These are phyloP conservation scores for Annulohypoxylon moriforme DNA, from an alignment of 495 filamentous ascomycete genomes.

Conservation along the genomic window DNA sequence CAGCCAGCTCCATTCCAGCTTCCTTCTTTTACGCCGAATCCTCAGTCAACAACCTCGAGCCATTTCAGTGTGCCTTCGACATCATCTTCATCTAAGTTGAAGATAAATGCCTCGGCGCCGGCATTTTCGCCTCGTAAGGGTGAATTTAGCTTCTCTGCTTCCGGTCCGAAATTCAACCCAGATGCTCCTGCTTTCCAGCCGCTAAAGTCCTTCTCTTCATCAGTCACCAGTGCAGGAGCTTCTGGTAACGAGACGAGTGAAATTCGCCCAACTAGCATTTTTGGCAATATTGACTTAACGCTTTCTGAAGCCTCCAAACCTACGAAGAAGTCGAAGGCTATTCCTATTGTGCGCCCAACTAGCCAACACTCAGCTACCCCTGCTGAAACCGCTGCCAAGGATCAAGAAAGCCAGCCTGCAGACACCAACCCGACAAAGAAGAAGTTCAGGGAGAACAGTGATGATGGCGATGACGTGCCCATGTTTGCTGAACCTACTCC, in stretches of 20 bases:
- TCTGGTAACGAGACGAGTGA: constrained; percentile 52
- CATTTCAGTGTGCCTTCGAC: constrained; percentile 55
- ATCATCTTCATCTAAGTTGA: constrained; percentile 47
- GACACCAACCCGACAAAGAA: constrained; percentile 78
- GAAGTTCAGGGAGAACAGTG: constrained; percentile 64
- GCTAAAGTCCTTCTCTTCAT: constrained; percentile 52
- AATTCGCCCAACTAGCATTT: constrained; percentile 68
- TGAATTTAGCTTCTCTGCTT: constrained; percentile 80
- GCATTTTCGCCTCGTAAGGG: constrained; percentile 75
- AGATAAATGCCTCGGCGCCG: constrained; percentile 76
- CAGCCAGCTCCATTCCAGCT: constrained; percentile 47
- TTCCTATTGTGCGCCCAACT: constrained; percentile 81
- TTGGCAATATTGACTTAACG: constrained; percentile 75
- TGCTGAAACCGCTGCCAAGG: constrained; percentile 53
- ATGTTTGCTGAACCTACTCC: constrained; percentile 71
- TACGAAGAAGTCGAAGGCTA: constrained; percentile 77
- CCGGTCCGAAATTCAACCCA: constrained; percentile 77
- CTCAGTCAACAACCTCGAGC: constrained; percentile 49
- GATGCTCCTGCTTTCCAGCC: constrained; percentile 86
- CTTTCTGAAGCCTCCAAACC: constrained; percentile 68
- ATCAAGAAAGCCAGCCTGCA: constrained; percentile 62
- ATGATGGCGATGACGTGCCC: constrained; percentile 74
- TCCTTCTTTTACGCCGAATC: constrained; percentile 49
- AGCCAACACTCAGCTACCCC: constrained; percentile 48
- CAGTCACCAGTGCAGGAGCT: constrained; percentile 50